A percentile compares a stretch with the other conserved stretches of the same genome.
Conservation (phyloP, 2,329 filamentous ascomycete species). For the Pseudogymnoascus sp. region DNA sequence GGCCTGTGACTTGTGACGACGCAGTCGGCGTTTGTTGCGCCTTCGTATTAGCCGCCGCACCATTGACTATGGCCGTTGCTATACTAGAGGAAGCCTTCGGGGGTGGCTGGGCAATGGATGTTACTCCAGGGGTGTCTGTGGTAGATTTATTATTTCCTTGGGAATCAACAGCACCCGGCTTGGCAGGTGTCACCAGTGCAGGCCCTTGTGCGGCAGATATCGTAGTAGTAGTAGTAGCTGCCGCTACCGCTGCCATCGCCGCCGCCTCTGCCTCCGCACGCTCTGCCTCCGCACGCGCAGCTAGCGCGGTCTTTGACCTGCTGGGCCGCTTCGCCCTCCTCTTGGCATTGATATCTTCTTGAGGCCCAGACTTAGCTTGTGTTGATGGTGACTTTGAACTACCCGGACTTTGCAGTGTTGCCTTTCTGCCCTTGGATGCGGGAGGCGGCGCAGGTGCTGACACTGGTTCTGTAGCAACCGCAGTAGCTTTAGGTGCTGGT, state of each 20-base stretch:
- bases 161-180: not conserved
- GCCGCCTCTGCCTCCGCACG: not conserved
- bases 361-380: not conserved
- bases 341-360: not conserved
- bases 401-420: not conserved
- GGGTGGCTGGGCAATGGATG: not conserved
- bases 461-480: not conserved
- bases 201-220: not conserved
- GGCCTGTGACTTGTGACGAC: not conserved
- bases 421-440: not conserved
- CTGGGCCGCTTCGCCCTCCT: not conserved
- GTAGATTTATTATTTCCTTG: not conserved
- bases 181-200: not conserved
- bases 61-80: not conserved
- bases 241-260: not conserved
- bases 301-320: conserved; percentile 1
- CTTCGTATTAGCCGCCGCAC: not conserved
- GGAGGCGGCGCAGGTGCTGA: not conserved
- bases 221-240: not conserved
- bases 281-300: not conserved
- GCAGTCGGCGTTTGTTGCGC: not conserved
- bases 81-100: not conserved
- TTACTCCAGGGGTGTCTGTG: not conserved
- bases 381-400: not conserved
- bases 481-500: not conserved